A percentile compares a stretch with the other conserved stretches of the same genome.
These are phyloP conservation scores for Mycosphaerella sp. DNA, from an alignment of 2,329 filamentous ascomycete species.

Conservation along the genomic window DNA sequence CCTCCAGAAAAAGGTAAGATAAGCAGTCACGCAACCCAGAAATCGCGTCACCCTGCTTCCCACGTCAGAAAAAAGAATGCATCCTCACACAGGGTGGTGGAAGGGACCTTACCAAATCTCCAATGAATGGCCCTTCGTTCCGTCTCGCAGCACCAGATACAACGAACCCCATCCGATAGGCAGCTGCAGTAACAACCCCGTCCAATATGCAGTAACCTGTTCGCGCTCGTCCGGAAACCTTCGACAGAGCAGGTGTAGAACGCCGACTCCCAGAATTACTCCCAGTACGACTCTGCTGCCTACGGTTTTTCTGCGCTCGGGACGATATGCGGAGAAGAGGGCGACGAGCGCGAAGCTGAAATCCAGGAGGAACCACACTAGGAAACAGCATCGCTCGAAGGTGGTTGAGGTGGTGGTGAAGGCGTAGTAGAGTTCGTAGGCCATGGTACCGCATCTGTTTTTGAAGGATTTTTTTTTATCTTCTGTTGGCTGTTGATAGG, in stretches of 20 bases:
- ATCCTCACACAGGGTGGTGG: background rate
- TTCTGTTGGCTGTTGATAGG: no score
- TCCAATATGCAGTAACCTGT: conserved; percentile 39
- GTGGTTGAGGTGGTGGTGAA: conserved; percentile 33
- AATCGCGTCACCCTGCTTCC: conserved; percentile 36
- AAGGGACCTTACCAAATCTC: conserved; percentile 36
- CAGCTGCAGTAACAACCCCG: conserved; percentile 35
- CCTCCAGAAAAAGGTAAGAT: conserved; percentile 37
- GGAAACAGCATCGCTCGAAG: conserved; percentile 35
- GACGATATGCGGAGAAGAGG: conserved; percentile 29
- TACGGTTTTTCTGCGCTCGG: conserved; percentile 23
- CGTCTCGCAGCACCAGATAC: conserved; percentile 28
- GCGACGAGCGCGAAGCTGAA: conserved; percentile 34
- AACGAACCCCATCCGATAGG: conserved; percentile 38
- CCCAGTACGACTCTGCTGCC: conserved; percentile 28
- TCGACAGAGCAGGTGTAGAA: conserved; percentile 28
- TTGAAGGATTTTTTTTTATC: no score
- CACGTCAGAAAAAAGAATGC: background rate
- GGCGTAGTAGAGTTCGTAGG: conserved; percentile 40
- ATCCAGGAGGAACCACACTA: conserved; percentile 38
- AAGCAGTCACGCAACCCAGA: conserved; percentile 37
- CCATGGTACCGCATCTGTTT: conserved; percentile 29
- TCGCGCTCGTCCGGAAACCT: conserved; percentile 37
- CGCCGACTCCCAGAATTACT: conserved; percentile 28
- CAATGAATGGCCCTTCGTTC: conserved; percentile 36